phyloP scores from a whole-genome alignment of 805 yeast species.

The Ogataea dorogensis region DNA sequence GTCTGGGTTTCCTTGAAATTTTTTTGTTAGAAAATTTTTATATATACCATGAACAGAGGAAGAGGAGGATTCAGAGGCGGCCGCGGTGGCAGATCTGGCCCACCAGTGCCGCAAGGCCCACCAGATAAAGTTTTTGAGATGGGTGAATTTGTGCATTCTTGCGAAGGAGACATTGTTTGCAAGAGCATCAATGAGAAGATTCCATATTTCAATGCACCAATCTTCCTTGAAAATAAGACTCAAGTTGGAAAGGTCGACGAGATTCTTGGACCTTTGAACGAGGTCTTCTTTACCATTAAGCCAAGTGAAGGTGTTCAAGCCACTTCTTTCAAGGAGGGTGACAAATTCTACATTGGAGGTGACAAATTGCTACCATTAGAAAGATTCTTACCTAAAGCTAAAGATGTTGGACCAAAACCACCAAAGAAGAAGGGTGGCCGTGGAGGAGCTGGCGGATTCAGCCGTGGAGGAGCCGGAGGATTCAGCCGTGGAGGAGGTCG shows the following conservation, averaged over 20 bases:
- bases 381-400: constrained; percentile 95
- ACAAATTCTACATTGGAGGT: constrained; percentile 91
- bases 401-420: constrained; percentile 78
- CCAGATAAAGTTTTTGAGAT: constrained; percentile 93
- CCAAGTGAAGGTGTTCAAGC: constrained; percentile 97
- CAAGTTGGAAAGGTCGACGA: constrained; percentile 98
- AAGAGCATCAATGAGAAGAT: constrained; percentile 90
- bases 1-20: constrained; percentile 17
- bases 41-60: constrained; percentile 58
- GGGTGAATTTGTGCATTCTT: constrained; percentile 89
- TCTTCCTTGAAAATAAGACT: constrained; percentile 92
- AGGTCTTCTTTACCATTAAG: constrained; percentile 95
- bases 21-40: constrained; percentile 13
- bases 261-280: constrained; percentile 95
- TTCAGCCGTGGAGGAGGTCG: constrained; percentile 44
- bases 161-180: constrained; percentile 97
- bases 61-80: constrained; percentile 61
- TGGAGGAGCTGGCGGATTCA: constrained; percentile 49
- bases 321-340: constrained; percentile 88
- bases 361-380: constrained; percentile 95
- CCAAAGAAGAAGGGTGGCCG: constrained; percentile 65
- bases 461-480: constrained; percentile 44
- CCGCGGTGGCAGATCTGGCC: constrained; percentile 73
- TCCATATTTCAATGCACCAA: constrained; percentile 99
- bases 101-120: constrained; percentile 83